These are phyloP conservation scores for Aspergillus floridensis DNA, from an alignment of 2,329 filamentous ascomycete genomes.

Conservation along the genomic window DNA sequence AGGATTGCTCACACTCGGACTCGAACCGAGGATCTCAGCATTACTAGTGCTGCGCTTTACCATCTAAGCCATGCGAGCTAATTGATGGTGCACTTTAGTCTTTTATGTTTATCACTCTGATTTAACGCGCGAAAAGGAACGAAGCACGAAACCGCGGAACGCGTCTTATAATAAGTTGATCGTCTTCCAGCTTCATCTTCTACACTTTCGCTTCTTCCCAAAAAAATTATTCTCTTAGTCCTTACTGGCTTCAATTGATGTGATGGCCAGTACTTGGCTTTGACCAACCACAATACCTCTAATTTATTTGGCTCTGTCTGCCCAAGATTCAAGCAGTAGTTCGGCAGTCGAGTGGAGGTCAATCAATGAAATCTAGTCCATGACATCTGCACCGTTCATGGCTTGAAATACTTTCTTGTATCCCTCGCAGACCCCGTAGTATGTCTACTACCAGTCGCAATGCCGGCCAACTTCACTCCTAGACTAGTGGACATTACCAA, in stretches of 20 bases:
- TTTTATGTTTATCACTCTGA: background rate
- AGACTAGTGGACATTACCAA: conserved; percentile 49
- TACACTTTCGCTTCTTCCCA: background rate
- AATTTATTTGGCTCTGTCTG: no score
- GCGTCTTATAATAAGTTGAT: background rate
- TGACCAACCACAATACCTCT: background rate
- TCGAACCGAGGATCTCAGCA: background rate
- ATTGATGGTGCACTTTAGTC: no score
- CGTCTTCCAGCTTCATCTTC: background rate
- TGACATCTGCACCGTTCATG: background rate
- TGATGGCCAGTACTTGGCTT: background rate
- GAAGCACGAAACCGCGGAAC: background rate
- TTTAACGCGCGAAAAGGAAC: background rate
- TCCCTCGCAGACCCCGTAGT: background rate
- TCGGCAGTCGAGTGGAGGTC: background rate
- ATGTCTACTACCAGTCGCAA: background rate
- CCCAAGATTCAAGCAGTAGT: background rate
- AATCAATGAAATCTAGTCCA: background rate
- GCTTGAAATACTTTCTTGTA: background rate
- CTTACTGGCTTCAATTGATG: background rate
- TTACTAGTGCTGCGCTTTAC: background rate
- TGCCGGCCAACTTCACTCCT: conserved; percentile 10
- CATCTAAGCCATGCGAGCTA: background rate
- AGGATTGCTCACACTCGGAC: background rate
- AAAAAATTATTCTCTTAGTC: background rate